A percentile compares a stretch with the other conserved stretches of the same genome.
These are phyloP conservation scores for Plenodomus tracheiphilus DNA, from an alignment of 2,329 filamentous ascomycete species.

Conservation along the genomic window DNA sequence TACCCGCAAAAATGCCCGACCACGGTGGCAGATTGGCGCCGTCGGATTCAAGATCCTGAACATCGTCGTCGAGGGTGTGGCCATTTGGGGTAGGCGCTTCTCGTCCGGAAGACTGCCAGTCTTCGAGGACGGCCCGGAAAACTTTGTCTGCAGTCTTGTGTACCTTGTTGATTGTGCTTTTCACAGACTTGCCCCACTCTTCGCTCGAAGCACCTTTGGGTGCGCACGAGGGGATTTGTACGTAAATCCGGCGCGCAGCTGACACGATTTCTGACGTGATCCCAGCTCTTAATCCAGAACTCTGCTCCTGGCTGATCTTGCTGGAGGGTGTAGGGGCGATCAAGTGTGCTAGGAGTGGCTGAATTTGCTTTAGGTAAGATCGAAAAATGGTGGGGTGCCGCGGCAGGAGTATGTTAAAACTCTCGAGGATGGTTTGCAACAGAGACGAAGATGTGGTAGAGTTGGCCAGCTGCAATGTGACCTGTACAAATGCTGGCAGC, in stretches of 20 bases:
- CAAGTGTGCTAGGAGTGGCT: slow-evolving; percentile 60
- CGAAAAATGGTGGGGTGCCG: slow-evolving; percentile 83
- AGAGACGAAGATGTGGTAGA: slow-evolving; percentile 45
- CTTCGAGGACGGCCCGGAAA: slow-evolving; percentile 77
- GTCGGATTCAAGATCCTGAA: slow-evolving; percentile 47
- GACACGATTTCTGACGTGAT: slow-evolving; percentile 59
- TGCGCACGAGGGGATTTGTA: slow-evolving; percentile 77
- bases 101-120: slow-evolving; percentile 71
- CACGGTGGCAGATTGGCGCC: slow-evolving; percentile 64
- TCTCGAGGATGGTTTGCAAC: slow-evolving; percentile 69
- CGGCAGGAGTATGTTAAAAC: slow-evolving; percentile 73
- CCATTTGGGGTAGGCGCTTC: slow-evolving; percentile 31
- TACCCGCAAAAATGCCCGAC: slow-evolving; percentile 74
- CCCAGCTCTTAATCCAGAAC: slow-evolving; percentile 36
- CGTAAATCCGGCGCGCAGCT: slow-evolving; percentile 66
- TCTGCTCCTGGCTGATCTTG: slow-evolving; percentile 24
- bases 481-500: slow-evolving; percentile 72
- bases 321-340: slow-evolving; percentile 65
- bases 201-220: slow-evolving; percentile 76
- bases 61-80: slow-evolving; percentile 35
- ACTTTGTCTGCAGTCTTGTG: slow-evolving; percentile 76
- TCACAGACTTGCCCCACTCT: slow-evolving; percentile 75
- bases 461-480: slow-evolving; percentile 66
- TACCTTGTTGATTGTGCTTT: slow-evolving; percentile 63
- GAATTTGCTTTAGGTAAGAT: slow-evolving; percentile 71